Base-by-base conservation (phyloP, 306 rosid species). In the Begonia loranthoides region DNA sequence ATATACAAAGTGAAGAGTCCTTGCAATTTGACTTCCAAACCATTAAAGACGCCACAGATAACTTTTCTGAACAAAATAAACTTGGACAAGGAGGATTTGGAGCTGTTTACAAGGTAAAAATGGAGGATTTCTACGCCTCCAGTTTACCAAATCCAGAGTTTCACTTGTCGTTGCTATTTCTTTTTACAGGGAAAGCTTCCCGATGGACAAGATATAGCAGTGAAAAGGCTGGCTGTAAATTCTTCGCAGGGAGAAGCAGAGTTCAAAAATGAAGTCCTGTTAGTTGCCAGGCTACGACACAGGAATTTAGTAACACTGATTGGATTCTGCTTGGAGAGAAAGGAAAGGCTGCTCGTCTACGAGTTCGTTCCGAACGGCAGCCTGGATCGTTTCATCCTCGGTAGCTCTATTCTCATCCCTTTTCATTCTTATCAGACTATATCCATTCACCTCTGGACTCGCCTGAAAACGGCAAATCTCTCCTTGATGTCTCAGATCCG, bases 11-110 rank as follows among this genome's bases (percentile, higher is more conserved):
- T 15, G n/a, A 15, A 6, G 52, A 64, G 21, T 47, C 33, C 4
- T 55, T 47, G 50, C 49, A 19, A 49, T 36, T 60, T 16, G 52
- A 61, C 9, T 66, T 73, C 51, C 50, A 45, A 13, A 54, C 64
- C 17, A 63, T 73, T 12, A 47, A 53, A 61, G 39, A 21, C 47
- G 74, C 77, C 10, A 66, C 79, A 15, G 49, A 66, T 41, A 13
- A 64, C 41, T 77, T 77, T 54, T 73, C 79, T 17, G 62, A 66
- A 21, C 54, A 55, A 43, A 64, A 59, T 58, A 66, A 53, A 17
- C 66, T 73, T 10, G 79, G 84, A 28, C 59, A 64, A 67, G 79
- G 84, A 12, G 75, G 77, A 54, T 78, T 70, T 44, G 77, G 75
- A 13, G 67, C 67, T 0, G 73, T 78, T 64, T 78, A 56, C 60